These are phyloP conservation scores for Anthoceros angustus DNA, from an alignment of 225 moss, liverwort and hornwort species.

Conservation along the genomic window DNA sequence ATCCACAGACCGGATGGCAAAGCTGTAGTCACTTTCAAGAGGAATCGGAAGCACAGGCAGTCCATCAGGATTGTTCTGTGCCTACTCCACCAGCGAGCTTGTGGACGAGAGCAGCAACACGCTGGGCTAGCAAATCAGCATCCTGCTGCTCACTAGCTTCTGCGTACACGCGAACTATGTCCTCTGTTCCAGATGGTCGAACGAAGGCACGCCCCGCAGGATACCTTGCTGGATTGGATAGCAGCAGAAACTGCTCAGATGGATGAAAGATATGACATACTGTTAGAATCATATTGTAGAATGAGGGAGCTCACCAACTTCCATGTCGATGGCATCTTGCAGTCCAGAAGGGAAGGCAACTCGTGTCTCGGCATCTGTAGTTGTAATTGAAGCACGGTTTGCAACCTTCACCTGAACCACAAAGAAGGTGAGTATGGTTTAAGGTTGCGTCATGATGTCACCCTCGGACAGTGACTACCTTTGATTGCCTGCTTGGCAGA, in stretches of 20 bases:
- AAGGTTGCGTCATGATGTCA: background rate
- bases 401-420: constrained; percentile 50
- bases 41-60: too few species aligned
- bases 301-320: constrained; percentile 38
- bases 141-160: constrained; percentile 53
- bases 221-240: constrained; percentile 48
- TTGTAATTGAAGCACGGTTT: constrained; percentile 54
- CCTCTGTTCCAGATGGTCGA: constrained; percentile 93
- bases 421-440: constrained; percentile 3
- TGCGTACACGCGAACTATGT: constrained; percentile 81
- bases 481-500: constrained; percentile 85
- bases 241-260: background rate
- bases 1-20: too few species aligned
- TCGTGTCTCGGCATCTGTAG: constrained; percentile 59
- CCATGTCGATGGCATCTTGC: constrained; percentile 67
- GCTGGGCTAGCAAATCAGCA: constrained; percentile 58
- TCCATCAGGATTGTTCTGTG: too few species aligned
- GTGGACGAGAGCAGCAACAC: constrained; percentile 51
- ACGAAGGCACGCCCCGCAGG: constrained; percentile 62
- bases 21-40: too few species aligned
- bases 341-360: constrained; percentile 43
- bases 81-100: constrained; percentile 58
- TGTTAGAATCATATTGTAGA: background rate
- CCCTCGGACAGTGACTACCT: constrained; percentile 25
- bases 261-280: background rate